Evolutionary conservation across 106 monocot species (phyloP).

Genomic region (Allium sativum): DNA sequence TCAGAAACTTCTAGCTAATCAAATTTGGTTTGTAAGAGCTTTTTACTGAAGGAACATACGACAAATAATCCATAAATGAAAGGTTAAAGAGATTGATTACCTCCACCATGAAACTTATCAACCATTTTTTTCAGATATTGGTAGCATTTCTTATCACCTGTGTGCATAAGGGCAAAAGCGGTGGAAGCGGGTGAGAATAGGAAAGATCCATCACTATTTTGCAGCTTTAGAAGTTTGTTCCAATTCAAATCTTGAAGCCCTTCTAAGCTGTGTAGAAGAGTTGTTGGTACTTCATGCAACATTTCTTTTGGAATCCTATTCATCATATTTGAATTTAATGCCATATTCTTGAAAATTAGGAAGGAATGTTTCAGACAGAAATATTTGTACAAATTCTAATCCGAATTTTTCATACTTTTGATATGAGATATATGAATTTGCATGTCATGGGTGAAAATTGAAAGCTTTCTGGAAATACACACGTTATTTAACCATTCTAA

Average conservation of each 20-base stretch:
- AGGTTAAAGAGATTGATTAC: conserved; percentile 15
- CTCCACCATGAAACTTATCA: conserved; percentile 70
- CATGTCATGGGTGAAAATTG: background rate
- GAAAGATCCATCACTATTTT: conserved; percentile 67
- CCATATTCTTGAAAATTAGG: background rate
- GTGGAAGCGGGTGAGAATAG: conserved; percentile 89
- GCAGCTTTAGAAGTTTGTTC: conserved; percentile 58
- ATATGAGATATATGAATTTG: background rate
- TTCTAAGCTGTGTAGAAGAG: conserved; percentile 87
- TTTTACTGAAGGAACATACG: background rate
- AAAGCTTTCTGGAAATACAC: background rate
- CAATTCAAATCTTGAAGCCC: conserved; percentile 76
- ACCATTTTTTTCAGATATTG: conserved; percentile 42
- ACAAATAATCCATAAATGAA: background rate
- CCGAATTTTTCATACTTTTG: too few species aligned
- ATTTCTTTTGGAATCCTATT: conserved; percentile 75
- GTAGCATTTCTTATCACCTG: conserved; percentile 51
- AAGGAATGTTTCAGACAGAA: background rate
- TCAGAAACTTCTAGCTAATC: background rate
- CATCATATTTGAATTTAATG: too few species aligned
- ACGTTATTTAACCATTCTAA: background rate
- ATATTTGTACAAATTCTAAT: background rate
- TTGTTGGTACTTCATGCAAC: conserved; percentile 82
- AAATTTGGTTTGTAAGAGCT: background rate
- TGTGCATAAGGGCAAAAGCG: conserved; percentile 68